Base-by-base conservation (phyloP, 805 yeast genomes). In the Sungouiozyma ichnusensis region DNA sequence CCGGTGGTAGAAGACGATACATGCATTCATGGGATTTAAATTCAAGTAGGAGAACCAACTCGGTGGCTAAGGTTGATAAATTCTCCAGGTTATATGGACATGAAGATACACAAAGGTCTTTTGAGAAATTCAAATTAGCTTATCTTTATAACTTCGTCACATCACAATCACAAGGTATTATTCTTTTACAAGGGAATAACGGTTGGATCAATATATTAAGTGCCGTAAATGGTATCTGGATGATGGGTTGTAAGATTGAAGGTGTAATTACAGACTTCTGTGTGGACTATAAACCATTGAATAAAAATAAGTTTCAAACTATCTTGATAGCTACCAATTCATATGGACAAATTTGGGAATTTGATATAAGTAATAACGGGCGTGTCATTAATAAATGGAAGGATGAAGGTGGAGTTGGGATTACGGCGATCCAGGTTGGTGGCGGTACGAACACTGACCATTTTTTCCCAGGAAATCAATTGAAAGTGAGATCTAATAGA, bases 31-130 rank as follows among this genome's bases (percentile, higher is more conserved):
- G 97, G 95, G 88, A 87, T 61, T 68, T 92, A 39, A 38, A 48
- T 17, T 43, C 45, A 27, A 36, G 45, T 17, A 38, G 37, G 33
- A 33, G 39, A 16, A 39, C 48, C 13, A 44, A 45, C 32, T 44
- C 50, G 11, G 42, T 49, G 16, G 57, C 63, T 2, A 70, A 68
- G 16, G 77, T 87, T 36, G 95, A 87, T 50, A 92, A 88, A 64
- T 77, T 92, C 34, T 76, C 84, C 41, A 76, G 96, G 62, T 65
- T 90, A 71, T 90, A 88, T 59, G 98, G 98, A 3, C 95, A 88
- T 55, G 95, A 85, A 56, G 67, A 72, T 31, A 76, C 81, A 31
- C 97, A 90, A 66, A 74, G 75, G 51, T 80, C 94, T 8, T 85
- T 87, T 72, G 98, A 92, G 61, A 73, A 81, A 53, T 90, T 92